phyloP scores from a whole-genome alignment of 73 alveolate genomes.

The Paramecium biaurelia region DNA sequence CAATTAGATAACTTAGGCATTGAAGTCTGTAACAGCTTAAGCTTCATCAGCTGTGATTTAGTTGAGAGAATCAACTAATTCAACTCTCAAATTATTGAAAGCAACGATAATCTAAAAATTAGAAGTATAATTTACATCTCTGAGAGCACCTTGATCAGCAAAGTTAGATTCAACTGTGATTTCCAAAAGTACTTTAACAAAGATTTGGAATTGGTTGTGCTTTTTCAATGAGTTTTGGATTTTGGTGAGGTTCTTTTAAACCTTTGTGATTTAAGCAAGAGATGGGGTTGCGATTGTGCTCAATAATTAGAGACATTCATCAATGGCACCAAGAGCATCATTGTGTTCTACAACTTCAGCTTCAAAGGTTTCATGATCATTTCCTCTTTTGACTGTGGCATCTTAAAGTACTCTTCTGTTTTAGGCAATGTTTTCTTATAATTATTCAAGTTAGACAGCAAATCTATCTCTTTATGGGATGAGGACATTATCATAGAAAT shows the following conservation, averaged over 20 bases:
- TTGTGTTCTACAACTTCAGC: constrained; percentile 28
- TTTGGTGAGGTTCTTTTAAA: constrained; percentile 18
- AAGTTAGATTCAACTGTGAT: constrained; percentile 16
- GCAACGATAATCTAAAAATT: neutral
- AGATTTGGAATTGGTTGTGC: constrained; percentile 8
- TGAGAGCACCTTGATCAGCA: constrained; percentile 45
- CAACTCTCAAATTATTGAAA: neutral
- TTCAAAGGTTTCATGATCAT: constrained; percentile 12
- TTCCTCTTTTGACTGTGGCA: constrained; percentile 5
- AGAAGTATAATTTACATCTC: neutral
- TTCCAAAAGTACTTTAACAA: constrained; percentile 20
- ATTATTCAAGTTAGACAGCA: constrained; percentile 32
- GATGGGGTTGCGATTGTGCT: constrained; percentile 17
- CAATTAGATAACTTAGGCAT: constrained; percentile 16
- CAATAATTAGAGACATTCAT: constrained; percentile 22
- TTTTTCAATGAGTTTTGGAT: constrained; percentile 1
- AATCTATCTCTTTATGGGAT: constrained; percentile 56
- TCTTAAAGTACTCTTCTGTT: neutral
- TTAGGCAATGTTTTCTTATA: constrained; percentile 2
- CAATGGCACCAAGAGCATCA: constrained; percentile 23
- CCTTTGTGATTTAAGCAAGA: constrained; percentile 26
- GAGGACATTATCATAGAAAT: constrained; percentile 43
- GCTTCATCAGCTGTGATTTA: constrained; percentile 36
- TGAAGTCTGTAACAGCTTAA: neutral
- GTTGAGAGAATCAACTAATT: constrained; percentile 52